phyloP scores from a whole-genome alignment of 495 filamentous ascomycete genomes.

The Patellaria atrata region DNA sequence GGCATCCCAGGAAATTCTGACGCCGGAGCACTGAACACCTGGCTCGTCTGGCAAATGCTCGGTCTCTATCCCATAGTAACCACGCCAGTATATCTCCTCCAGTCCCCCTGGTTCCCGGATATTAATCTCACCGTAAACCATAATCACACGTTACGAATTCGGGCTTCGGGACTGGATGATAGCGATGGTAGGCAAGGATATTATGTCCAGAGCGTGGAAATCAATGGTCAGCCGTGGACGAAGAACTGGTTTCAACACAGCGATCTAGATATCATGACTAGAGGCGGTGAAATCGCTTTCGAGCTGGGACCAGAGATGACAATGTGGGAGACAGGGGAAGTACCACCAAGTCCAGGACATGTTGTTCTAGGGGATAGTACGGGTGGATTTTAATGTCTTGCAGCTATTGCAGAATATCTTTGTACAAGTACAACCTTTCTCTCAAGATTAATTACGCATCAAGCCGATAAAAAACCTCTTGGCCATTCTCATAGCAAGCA shows the following conservation, averaged over 20 bases:
- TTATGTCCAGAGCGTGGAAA: conserved; percentile 25
- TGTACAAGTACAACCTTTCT: too few species aligned
- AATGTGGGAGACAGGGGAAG: conserved; percentile 24
- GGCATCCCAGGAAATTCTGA: conserved; percentile 27
- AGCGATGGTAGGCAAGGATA: conserved; percentile 14
- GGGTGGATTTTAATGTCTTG: too few species aligned
- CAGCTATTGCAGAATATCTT: too few species aligned
- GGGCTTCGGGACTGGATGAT: conserved; percentile 20
- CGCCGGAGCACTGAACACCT: conserved; percentile 24
- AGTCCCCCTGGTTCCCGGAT: conserved; percentile 24
- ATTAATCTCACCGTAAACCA: conserved; percentile 23
- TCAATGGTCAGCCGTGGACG: conserved; percentile 24
- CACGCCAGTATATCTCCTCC: conserved; percentile 24
- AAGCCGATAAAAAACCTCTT: too few species aligned
- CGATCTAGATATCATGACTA: conserved; percentile 21
- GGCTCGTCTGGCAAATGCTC: conserved; percentile 27
- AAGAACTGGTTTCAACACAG: conserved; percentile 25
- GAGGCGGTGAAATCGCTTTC: conserved; percentile 25
- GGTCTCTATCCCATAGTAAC: conserved; percentile 27
- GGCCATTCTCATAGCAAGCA: too few species aligned
- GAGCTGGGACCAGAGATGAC: conserved; percentile 17
- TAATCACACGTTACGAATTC: conserved; percentile 21
- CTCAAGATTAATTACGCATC: too few species aligned
- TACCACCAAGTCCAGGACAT: conserved; percentile 26
- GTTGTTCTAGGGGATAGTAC: too few species aligned